phyloP scores from a whole-genome alignment of 2,329 filamentous ascomycete species.

The Plectosphaerella plurivora region DNA sequence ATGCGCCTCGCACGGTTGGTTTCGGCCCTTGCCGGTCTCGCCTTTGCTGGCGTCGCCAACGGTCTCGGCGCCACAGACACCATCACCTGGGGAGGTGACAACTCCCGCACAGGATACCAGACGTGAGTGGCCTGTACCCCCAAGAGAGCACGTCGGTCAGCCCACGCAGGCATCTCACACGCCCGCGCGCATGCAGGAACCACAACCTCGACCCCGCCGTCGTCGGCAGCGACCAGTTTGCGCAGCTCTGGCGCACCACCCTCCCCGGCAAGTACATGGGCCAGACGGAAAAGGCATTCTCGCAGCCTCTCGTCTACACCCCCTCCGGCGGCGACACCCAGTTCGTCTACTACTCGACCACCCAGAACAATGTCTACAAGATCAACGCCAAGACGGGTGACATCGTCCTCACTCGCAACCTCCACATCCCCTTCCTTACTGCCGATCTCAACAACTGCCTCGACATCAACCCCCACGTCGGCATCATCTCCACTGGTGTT shows the following conservation, averaged over 20 bases:
- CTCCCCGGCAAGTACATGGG: constrained; percentile 48
- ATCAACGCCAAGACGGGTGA: constrained; percentile 48
- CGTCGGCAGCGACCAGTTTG: constrained; percentile 49
- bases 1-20: no score
- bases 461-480: constrained; percentile 40
- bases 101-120: constrained; percentile 46
- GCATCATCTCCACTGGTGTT: constrained; percentile 38
- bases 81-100: constrained; percentile 56
- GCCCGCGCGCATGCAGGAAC: constrained; percentile 25
- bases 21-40: not conserved
- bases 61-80: constrained; percentile 42
- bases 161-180: not conserved
- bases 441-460: constrained; percentile 42
- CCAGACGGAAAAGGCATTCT: constrained; percentile 45
- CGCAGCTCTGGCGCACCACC: constrained; percentile 46
- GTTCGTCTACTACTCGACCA: constrained; percentile 50
- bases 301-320: constrained; percentile 45
- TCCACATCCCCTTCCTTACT: constrained; percentile 43
- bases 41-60: constrained; percentile 22
- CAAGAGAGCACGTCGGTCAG: not conserved
- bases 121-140: constrained; percentile 27
- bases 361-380: constrained; percentile 53
- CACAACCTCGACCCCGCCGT: constrained; percentile 59
- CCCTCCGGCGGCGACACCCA: constrained; percentile 37
- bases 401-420: constrained; percentile 38